Evolutionary conservation across 768 basidiomycete species (phyloP).

Genomic region (Boletus speciosus): DNA sequence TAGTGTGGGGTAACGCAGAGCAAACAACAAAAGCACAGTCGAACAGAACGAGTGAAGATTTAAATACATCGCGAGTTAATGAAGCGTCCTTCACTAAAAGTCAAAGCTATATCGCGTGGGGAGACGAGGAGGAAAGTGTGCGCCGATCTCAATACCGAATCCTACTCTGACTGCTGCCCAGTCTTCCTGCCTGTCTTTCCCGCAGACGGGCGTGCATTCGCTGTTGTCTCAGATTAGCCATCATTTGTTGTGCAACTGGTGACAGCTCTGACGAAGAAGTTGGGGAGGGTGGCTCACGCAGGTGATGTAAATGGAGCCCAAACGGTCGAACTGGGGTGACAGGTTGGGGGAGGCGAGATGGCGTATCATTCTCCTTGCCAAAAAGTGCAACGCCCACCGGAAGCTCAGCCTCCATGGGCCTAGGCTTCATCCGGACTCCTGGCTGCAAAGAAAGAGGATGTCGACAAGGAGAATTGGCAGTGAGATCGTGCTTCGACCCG

Average conservation of each 20-base stretch:
- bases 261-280: slow-evolving; percentile 73
- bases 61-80: slow-evolving; percentile 15
- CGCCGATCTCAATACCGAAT: slow-evolving; percentile 24
- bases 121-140: neutral
- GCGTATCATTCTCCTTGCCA: slow-evolving; percentile 24
- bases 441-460: slow-evolving; percentile 9
- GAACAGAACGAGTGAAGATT: slow-evolving; percentile 10
- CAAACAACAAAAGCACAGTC: slow-evolving; percentile 1
- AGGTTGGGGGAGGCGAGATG: slow-evolving; percentile 33
- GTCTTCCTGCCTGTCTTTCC: slow-evolving; percentile 29
- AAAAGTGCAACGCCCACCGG: too few relatives aligned
- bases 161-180: slow-evolving; percentile 31
- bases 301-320: slow-evolving; percentile 31
- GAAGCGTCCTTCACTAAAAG: slow-evolving; percentile 10
- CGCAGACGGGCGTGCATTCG: slow-evolving; percentile 32
- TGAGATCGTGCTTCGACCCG: slow-evolving; percentile 11
- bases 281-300: slow-evolving; percentile 48
- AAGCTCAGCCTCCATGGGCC: neutral
- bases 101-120: slow-evolving; percentile 11
- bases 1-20: neutral
- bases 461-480: neutral
- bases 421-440: neutral
- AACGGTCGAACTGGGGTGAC: slow-evolving; percentile 47
- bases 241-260: slow-evolving; percentile 62
- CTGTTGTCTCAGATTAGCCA: slow-evolving; percentile 57